Evolutionary conservation across 768 basidiomycete genomes (phyloP), one percentile per base, ranked within the genome.

Genomic region (Tylopilus rubrobrunneus): DNA sequence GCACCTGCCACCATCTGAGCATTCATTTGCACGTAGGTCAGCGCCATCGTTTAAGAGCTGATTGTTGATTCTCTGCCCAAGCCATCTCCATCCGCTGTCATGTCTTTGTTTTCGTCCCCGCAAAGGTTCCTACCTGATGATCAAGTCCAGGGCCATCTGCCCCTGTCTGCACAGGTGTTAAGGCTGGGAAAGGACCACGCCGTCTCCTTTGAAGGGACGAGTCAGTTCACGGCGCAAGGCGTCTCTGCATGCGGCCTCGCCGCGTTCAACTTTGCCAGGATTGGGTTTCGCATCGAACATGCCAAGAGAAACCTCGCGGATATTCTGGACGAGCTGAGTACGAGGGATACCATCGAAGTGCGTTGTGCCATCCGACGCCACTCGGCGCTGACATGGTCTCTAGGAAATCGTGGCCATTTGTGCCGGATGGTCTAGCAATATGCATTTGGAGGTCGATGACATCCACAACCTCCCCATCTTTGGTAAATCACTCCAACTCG

Each of bases 241-340:
- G 59, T 70, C 29, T 80, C 85, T 40, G 76, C 84, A 3, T 87
- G 85, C 56, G 86, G 86, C 17, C 73, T 88, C 25, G 85, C 86
- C 23, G 80, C 82, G 2, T 67, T 87, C 62, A 86, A 87, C 62
- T 85, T 83, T 56, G 82, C 79, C 11, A 73, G 83, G 49, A 59
- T 82, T 7, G 71, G 77, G 9, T 75, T 84, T 33, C 63, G 60
- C n/a, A 57, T 66, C 27, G 62, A 66, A 9, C 45, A 58, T 8
- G 33, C 44, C 21, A 52, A 8, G 11, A 42, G 27, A 37, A 52
- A 36, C 10, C 48, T 57, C 8, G 0, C 46, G 5, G 62, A 67
- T 3, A 29, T 64, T 8, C 29, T 67, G 65, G 39, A 60, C 47
- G 58, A 53, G 36, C 51, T 69, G 42, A 47, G 62, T 10, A 67